Evolutionary conservation across 495 filamentous ascomycete species (phyloP), one percentile per base, ranked within the genome.

Genomic region (Pyrenula aspistea): DNA sequence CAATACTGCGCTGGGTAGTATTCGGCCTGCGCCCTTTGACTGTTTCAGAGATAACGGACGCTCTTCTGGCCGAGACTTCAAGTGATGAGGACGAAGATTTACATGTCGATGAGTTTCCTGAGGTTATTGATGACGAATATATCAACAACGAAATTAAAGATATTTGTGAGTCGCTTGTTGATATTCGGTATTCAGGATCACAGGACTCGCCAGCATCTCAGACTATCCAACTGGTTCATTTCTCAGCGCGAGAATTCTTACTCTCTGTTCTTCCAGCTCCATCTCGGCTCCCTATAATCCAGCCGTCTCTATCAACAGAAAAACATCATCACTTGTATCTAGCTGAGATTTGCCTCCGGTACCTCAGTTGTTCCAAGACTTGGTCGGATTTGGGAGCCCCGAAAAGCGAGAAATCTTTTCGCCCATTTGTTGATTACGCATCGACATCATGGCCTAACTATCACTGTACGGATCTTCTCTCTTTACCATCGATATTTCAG

Each of bases 21-120:
- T 68, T 66, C 49, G 58, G 65, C 15, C 12, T 66, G 12, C 55
- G 61, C 3, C 66, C 66, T 19, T 61, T 68, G 10, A 66, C 60
- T 0, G 61, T 68, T 2, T 47, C 50, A 22, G 66, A 68, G 51
- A 25, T 68, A 11, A 49, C 60, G 10, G 63, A 68, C 36, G 53
- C 54, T 11, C 56, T 68, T 21, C 11, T 48, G 11, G 42, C 19
- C 42, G 42, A 48, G 42, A 11, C 42, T 48, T n/a, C n/a, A n/a
- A n/a, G n/a, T n/a, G n/a, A n/a, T n/a, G n/a, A n/a, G n/a, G n/a
- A n/a, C n/a, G 42, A 51, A 19, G 25, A 59, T 19, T 60, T 55
- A 23, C 53, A 53, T 24, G 12, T 52, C 21, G 22, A 61, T 24
- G 56, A 62, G 19, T 54, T 63, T 22, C 61, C 61, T 3, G 61